A percentile compares a stretch with the other conserved stretches of the same genome.
phyloP scores from a whole-genome alignment of 2,329 filamentous ascomycete species.

The Pseudogymnoascus sp. region DNA sequence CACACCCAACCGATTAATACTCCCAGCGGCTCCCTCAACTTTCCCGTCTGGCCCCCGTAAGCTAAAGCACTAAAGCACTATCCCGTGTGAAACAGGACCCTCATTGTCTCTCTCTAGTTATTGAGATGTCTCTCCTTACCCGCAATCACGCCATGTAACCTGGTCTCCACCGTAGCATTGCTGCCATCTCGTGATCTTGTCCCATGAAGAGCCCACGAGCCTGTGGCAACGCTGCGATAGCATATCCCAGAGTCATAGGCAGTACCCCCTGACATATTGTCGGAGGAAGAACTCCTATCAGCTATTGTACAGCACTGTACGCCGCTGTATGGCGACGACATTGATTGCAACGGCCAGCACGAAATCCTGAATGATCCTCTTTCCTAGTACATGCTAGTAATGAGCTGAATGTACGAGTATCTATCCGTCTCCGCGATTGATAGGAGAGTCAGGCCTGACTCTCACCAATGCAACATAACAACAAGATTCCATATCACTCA shows the following conservation, averaged over 20 bases:
- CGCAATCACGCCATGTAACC: not conserved
- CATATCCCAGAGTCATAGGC: not conserved
- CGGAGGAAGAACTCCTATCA: slow-evolving; percentile 5
- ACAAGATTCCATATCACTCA: not conserved
- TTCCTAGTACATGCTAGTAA: not conserved
- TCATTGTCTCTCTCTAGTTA: not conserved
- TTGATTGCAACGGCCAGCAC: not conserved
- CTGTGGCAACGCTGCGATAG: slow-evolving; percentile 1
- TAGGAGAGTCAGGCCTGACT: not conserved
- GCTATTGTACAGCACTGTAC: not conserved
- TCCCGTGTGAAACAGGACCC: slow-evolving; percentile 4
- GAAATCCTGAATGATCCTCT: not conserved
- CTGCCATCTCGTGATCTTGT: slow-evolving; percentile 2
- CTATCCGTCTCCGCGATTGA: not conserved
- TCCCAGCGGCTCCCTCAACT: slow-evolving; percentile 3
- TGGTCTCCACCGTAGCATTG: not conserved
- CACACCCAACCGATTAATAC: not conserved
- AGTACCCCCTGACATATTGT: not conserved
- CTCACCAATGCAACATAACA: not conserved
- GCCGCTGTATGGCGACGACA: not conserved
- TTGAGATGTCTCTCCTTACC: not conserved
- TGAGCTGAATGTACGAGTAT: not conserved
- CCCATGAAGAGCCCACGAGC: slow-evolving; percentile 2
- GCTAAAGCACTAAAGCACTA: not conserved
- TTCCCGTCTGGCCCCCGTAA: slow-evolving; percentile 4